Evolutionary conservation across 352 stramenopile genomes (phyloP).

Genomic region (Thalassiosira hispida): DNA sequence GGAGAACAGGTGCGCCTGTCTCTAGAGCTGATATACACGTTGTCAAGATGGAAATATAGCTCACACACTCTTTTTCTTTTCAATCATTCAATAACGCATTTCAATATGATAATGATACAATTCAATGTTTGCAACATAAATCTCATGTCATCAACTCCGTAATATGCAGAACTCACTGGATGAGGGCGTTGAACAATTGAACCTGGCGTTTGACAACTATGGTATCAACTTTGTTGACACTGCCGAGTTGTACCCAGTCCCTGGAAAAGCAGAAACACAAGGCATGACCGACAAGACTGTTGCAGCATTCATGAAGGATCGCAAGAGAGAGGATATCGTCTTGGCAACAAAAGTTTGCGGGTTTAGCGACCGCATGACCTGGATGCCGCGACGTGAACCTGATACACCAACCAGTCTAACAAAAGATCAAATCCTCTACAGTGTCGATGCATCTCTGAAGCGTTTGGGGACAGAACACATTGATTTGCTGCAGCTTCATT

Average conservation of each 20-base stretch:
- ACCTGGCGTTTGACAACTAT: conserved; percentile 85
- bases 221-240: conserved; percentile 91
- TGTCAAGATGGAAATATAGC: background rate
- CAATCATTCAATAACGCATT: too few species aligned
- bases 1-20: conserved; percentile 37
- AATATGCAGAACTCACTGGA: conserved; percentile 84
- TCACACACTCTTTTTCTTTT: too few species aligned
- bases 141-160: background rate
- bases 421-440: conserved; percentile 83
- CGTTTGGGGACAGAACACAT: conserved; percentile 87
- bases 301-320: conserved; percentile 77
- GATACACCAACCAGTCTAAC: conserved; percentile 54
- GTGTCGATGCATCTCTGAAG: conserved; percentile 83
- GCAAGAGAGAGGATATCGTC: conserved; percentile 77
- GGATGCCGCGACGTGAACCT: conserved; percentile 64
- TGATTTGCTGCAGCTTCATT: conserved; percentile 89
- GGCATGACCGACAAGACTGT: conserved; percentile 83
- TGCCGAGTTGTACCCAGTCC: conserved; percentile 88
- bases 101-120: too few species aligned
- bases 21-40: background rate
- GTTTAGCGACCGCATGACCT: conserved; percentile 54
- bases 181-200: conserved; percentile 84
- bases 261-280: conserved; percentile 66
- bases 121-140: conserved; percentile 5
- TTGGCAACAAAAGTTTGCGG: conserved; percentile 86